A percentile compares a stretch with the other conserved stretches of the same genome.
Conservation (phyloP, 2,329 filamentous ascomycete species). For the Tolypocladium ovalisporum region DNA sequence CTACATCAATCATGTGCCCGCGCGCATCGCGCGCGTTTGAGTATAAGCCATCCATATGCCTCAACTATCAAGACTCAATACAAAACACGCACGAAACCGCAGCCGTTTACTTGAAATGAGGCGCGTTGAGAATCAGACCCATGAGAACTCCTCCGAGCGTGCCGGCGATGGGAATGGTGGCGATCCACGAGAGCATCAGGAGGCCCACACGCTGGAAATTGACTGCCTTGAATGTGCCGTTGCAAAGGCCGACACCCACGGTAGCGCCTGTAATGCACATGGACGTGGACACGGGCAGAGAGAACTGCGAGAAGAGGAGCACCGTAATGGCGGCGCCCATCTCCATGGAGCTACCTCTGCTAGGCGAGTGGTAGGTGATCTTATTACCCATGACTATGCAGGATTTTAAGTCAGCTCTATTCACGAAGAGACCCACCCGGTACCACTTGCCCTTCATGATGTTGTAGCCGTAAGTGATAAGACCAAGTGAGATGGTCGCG, state of each 20-base stretch:
- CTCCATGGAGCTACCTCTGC: constrained; percentile 55
- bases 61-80: neutral
- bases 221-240: constrained; percentile 59
- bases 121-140: constrained; percentile 28
- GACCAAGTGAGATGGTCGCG: constrained; percentile 51
- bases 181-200: constrained; percentile 50
- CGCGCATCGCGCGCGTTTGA: too few species aligned
- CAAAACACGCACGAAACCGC: neutral
- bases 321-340: constrained; percentile 70
- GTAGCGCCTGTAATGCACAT: constrained; percentile 76
- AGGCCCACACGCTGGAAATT: constrained; percentile 66
- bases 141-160: constrained; percentile 28
- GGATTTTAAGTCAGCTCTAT: neutral
- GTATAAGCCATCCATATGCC: neutral
- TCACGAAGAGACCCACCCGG: neutral
- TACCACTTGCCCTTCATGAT: constrained; percentile 62
- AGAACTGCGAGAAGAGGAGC: constrained; percentile 64
- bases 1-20: too few species aligned
- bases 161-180: constrained; percentile 32
- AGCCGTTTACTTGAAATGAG: constrained; percentile 16
- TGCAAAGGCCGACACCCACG: constrained; percentile 68
- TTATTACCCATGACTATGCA: constrained; percentile 66
- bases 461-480: constrained; percentile 71
- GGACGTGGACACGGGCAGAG: constrained; percentile 64
- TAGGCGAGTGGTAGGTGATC: constrained; percentile 57